Evolutionary conservation across 441 rosid genomes (phyloP), one percentile per base, ranked within the genome.

Genomic region (Macaranga tanarius): DNA sequence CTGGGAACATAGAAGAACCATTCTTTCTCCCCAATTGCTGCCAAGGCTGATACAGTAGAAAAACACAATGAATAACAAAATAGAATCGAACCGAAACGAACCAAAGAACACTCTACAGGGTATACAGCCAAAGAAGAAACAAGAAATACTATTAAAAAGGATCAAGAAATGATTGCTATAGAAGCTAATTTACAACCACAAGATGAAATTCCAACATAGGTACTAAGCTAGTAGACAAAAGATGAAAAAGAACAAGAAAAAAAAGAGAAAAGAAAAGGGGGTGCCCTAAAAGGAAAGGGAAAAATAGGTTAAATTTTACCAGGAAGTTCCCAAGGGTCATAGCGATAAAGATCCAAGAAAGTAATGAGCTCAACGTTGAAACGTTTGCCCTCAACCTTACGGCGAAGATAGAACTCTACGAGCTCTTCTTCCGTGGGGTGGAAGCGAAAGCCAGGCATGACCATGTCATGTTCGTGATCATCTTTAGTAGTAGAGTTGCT

Each of bases 241-340:
- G 3, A 17, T 26, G 11, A n/a, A 51, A 34, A 4, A 12, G n/a
- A 28, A 5, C 19, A 51, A 25, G 47, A 40, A n/a, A 31, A 67
- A 13, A 61, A 23, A 44, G 6, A 19, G 26, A 12, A 70, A 42
- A 42, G 47, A 25, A 47, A 16, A 34, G 20, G 13, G 22, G 7
- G 22, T 59, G 40, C 54, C 31, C 28, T 22, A 59, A 6, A 51
- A 58, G 28, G 25, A 5, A 28, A 4, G 6, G 47, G 22, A 50
- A 64, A n/a, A 38, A 15, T 45, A 13, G 23, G 8, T 77, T 75
- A 2, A 40, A 47, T 8, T 58, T 26, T 86, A 96, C 99, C 99
- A 19, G 99, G 99, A 78, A 96, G 99, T 67, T 96, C 98, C 99
- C 99, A 96, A 70, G 99, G 99, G 88, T 96, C 99, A 81, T 91